Evolutionary conservation across 2,329 filamentous ascomycete genomes (phyloP).

Genomic region (Sclerotinia subarctica): DNA sequence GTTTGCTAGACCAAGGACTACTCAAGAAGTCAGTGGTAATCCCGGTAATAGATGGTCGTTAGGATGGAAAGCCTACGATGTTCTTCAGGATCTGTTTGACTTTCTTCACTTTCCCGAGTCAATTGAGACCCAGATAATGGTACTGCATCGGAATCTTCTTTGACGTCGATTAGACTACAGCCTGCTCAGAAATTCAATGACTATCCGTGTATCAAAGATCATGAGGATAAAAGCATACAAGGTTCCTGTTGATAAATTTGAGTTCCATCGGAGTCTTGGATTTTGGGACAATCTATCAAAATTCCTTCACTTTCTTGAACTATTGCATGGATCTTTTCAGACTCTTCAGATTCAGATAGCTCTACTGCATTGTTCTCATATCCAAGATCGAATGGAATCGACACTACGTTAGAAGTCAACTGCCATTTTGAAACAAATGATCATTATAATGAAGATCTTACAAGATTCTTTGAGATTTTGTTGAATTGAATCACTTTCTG

Average conservation of each 20-base stretch:
- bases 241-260: no score
- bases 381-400: neutral
- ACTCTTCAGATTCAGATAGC: neutral
- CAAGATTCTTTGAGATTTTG: neutral
- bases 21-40: neutral
- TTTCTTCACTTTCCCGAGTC: neutral
- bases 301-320: neutral
- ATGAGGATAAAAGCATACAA: no score
- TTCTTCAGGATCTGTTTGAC: neutral
- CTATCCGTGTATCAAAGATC: no score
- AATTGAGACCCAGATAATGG: neutral
- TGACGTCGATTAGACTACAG: no score
- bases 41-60: rapidly evolving
- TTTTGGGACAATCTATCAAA: no score
- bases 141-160: neutral
- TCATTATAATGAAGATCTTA: neutral
- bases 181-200: no score
- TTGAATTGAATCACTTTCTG: no score
- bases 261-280: no score
- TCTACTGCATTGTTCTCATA: neutral
- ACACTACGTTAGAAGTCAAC: neutral
- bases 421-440: rapidly evolving
- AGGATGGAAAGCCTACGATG: neutral
- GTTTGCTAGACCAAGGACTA: neutral
- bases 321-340: neutral